These are phyloP conservation scores for Schwanniomyces vanrijiae DNA, from an alignment of 805 yeast genomes.

Conservation along the genomic window DNA sequence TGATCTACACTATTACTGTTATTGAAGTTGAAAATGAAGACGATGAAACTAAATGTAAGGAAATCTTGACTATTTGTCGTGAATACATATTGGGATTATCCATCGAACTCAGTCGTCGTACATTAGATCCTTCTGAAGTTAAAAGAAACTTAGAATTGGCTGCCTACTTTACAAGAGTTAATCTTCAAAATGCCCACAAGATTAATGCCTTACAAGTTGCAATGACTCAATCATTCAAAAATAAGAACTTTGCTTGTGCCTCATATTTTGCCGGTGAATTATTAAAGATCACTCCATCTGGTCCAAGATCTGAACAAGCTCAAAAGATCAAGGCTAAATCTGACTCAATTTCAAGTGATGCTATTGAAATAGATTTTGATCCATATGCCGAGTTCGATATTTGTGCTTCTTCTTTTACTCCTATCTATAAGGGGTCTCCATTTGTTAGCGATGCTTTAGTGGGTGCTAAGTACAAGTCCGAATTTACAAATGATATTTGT, in stretches of 20 bases:
- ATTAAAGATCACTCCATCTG: constrained; percentile 64
- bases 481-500: constrained; percentile 78
- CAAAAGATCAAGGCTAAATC: constrained; percentile 77
- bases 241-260: constrained; percentile 85
- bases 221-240: constrained; percentile 86
- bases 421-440: constrained; percentile 79
- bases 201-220: constrained; percentile 92
- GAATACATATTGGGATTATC: constrained; percentile 92
- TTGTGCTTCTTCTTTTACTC: constrained; percentile 84
- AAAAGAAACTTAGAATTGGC: constrained; percentile 93
- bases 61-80: constrained; percentile 70
- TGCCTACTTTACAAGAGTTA: constrained; percentile 88
- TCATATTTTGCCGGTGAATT: constrained; percentile 86
- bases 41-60: constrained; percentile 74
- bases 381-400: constrained; percentile 88
- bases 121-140: constrained; percentile 65
- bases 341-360: constrained; percentile 80
- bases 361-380: constrained; percentile 87
- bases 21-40: constrained; percentile 70
- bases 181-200: constrained; percentile 79
- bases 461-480: constrained; percentile 80
- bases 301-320: constrained; percentile 88
- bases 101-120: constrained; percentile 86
- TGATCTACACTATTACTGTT: constrained; percentile 73
- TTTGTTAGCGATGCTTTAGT: constrained; percentile 77